Base-by-base conservation (phyloP, 192 early-diverging fungal species). In the Pilaira anomala region DNA sequence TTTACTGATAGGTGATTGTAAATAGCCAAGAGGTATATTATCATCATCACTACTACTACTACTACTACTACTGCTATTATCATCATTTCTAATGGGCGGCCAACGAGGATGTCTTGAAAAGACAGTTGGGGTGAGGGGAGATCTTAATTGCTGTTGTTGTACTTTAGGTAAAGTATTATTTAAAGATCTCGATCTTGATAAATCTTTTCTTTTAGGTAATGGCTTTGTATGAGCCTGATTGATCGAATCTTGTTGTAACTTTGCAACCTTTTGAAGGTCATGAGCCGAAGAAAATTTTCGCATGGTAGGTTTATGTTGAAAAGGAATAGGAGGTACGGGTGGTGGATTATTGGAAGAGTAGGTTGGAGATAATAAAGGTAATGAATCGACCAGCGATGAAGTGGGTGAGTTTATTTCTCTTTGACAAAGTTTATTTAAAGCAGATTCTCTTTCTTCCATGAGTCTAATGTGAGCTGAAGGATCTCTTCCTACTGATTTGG, bases 401-500 rank as follows among this genome's bases (percentile, higher is more conserved):
- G 45, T 36, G 8, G 60, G 60, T 41, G 62, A 51, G 12, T 48
- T 14, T 19, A 39, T 49, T 26, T 63, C 62, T 30, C 45, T 51
- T 24, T 50, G 49, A 7, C 62, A 63, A 52, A 63, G 22, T 52
- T 63, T 63, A 22, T 52, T 24, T 3, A 63, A 48, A 6, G 62
- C 30, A 12, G 50, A 26, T 63, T 63, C 62, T 24, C 62, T n/a
- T 48, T 48, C 62, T 13, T 13, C 39, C 8, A 63, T 24, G 7
- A 48, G 4, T 0, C 62, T 48, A 51, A 26, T 29, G 36, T 49
- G 21, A 21, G 21, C 49, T 22, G 48, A 49, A 24, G 57, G 14
- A 26, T 60, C 42, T 46, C 57, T 51, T 8, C 62, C 49, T 16
- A 51, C 36, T 41, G 62, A 63, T 41, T 63, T 63, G 5, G 62